A percentile compares a stretch with the other conserved stretches of the same genome.
Conservation (phyloP, 768 basidiomycete genomes). For the Tricholoma sp. region DNA sequence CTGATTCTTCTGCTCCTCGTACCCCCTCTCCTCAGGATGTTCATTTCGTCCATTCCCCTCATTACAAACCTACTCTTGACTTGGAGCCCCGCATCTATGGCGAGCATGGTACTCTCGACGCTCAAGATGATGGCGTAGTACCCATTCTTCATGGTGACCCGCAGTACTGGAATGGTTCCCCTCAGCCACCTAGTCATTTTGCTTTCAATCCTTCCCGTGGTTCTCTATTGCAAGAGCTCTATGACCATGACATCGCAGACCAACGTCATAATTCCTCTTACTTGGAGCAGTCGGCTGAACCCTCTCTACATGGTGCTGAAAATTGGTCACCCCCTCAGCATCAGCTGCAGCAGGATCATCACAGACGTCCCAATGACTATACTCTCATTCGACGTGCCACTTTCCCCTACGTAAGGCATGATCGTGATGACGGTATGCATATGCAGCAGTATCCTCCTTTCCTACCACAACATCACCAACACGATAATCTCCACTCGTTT, state of each 20-base stretch:
- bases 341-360: constrained; percentile 30
- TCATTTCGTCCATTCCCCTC: constrained; percentile 19
- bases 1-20: constrained; percentile 65
- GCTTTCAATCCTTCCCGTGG: constrained; percentile 28
- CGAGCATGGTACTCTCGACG: constrained; percentile 40
- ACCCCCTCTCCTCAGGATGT: constrained; percentile 64
- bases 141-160: constrained; percentile 36
- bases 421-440: constrained; percentile 44
- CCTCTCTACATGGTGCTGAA: constrained; percentile 17
- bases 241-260: constrained; percentile 51
- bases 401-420: constrained; percentile 73
- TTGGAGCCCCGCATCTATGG: constrained; percentile 43
- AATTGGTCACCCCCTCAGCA: constrained; percentile 23
- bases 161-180: constrained; percentile 28
- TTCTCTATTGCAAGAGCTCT: constrained; percentile 68
- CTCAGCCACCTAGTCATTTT: constrained; percentile 25
- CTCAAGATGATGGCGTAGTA: constrained; percentile 36
- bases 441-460: constrained; percentile 39
- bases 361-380: constrained; percentile 39
- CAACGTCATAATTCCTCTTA: constrained; percentile 21
- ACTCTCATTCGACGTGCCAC: constrained; percentile 59
- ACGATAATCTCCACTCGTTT: constrained; percentile 25
- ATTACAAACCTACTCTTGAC: constrained; percentile 24
- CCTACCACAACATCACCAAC: constrained; percentile 37
- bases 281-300: constrained; percentile 29